phyloP scores from a whole-genome alignment of 176 grass and related monocot genomes.

The Musa troglodytarum region DNA sequence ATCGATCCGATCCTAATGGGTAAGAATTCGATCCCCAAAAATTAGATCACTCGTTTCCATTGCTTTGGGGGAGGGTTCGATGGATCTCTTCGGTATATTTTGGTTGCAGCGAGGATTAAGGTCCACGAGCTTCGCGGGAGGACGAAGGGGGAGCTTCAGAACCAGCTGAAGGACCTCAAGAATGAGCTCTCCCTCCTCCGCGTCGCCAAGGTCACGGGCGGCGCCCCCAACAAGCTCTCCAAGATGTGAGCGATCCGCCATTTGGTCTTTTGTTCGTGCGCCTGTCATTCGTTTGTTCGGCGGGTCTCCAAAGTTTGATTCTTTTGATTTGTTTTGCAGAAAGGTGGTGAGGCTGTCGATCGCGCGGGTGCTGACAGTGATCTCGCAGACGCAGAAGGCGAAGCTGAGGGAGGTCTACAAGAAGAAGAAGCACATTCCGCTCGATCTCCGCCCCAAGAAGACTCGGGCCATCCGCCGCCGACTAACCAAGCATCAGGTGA shows the following conservation, averaged over 20 bases:
- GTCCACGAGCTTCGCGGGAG: slow-evolving; percentile 12
- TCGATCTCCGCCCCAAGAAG: slow-evolving; percentile 16
- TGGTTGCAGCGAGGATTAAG: slow-evolving; percentile 16
- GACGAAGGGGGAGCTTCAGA: slow-evolving; percentile 13
- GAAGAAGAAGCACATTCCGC: slow-evolving; percentile 10
- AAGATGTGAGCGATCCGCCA: background rate
- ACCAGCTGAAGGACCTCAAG: slow-evolving; percentile 3
- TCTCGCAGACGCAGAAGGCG: slow-evolving; percentile 17
- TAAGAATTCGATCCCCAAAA: background rate
- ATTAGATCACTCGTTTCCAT: background rate
- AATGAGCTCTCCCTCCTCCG: slow-evolving; percentile 13
- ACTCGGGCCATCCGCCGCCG: slow-evolving; percentile 5
- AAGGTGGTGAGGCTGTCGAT: slow-evolving; percentile 21
- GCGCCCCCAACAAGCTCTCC: slow-evolving; percentile 17
- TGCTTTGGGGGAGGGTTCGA: too few species aligned
- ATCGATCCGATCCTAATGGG: background rate
- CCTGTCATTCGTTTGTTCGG: background rate
- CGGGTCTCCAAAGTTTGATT: background rate
- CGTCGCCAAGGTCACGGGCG: slow-evolving; percentile 14
- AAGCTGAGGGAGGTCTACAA: slow-evolving; percentile 12
- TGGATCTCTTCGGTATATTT: background rate
- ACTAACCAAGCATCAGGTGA: slow-evolving; percentile 14
- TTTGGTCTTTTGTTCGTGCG: background rate
- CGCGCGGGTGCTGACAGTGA: slow-evolving; percentile 6
- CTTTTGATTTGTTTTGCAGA: background rate